Conservation (phyloP, 345 rosid genomes). For the Salix dunnii region DNA sequence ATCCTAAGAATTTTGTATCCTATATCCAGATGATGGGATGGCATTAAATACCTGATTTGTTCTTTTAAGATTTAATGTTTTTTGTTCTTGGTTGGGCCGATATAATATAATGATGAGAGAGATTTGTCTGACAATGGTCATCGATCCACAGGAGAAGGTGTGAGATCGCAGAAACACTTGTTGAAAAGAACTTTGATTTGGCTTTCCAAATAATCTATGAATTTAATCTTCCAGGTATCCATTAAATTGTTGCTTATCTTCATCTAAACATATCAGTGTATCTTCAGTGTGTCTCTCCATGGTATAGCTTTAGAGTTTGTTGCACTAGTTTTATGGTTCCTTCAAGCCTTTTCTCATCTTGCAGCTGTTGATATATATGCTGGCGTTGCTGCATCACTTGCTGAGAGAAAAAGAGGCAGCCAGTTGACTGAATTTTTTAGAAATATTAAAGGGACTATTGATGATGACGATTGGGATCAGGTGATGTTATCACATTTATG, state of each 20-base stretch:
- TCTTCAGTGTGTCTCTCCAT: neutral
- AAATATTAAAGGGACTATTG: constrained; percentile 85
- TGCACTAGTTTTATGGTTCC: neutral
- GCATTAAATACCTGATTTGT: too few relatives aligned
- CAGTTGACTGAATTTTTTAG: constrained; percentile 90
- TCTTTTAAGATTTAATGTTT: too few relatives aligned
- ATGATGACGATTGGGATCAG: constrained; percentile 98
- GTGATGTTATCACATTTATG: constrained; percentile 33
- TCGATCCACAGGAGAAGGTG: constrained; percentile 71
- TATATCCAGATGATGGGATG: too few relatives aligned
- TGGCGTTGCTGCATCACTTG: constrained; percentile 91
- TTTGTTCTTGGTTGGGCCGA: too few relatives aligned
- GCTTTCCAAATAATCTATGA: constrained; percentile 85
- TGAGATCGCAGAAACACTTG: constrained; percentile 81
- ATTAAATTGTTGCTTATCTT: neutral
- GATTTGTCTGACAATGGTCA: constrained; percentile 22
- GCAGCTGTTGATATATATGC: constrained; percentile 97
- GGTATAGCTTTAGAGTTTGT: neutral
- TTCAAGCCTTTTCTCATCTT: constrained; percentile 11
- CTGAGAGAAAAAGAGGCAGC: constrained; percentile 83
- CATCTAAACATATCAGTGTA: neutral
- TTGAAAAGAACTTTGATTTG: constrained; percentile 90
- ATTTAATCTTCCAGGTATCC: constrained; percentile 83
- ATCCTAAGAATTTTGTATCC: too few relatives aligned
- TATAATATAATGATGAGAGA: neutral